A percentile compares a stretch with the other conserved stretches of the same genome.
Evolutionary conservation across 2,329 filamentous ascomycete genomes (phyloP).

Genomic region (Gaeumannomyces tritici): DNA sequence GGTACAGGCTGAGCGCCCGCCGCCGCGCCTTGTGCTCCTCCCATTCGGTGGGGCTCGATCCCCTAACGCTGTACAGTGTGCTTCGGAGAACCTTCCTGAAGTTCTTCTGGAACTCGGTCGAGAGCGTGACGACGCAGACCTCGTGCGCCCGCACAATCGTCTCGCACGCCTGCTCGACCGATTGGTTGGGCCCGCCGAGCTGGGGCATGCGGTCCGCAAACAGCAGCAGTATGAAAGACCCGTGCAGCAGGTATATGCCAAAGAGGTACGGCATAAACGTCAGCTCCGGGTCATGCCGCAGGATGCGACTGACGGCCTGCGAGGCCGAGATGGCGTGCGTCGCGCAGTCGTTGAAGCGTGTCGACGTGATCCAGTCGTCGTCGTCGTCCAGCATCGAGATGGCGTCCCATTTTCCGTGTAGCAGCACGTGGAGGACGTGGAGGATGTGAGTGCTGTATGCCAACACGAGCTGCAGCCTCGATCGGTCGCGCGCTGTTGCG

Average conservation of each 20-base stretch:
- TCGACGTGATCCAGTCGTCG: constrained; percentile 37
- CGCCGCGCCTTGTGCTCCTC: constrained; percentile 34
- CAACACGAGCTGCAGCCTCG: constrained; percentile 28
- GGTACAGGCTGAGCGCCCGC: constrained; percentile 41
- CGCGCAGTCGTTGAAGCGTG: constrained; percentile 33
- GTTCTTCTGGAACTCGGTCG: constrained; percentile 42
- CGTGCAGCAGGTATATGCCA: constrained; percentile 40
- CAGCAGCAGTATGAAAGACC: constrained; percentile 37
- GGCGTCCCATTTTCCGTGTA: constrained; percentile 39
- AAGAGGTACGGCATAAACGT: constrained; percentile 43
- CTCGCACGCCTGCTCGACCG: constrained; percentile 37
- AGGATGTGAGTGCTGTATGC: constrained; percentile 37
- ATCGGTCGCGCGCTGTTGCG: constrained; percentile 13
- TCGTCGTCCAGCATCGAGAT: constrained; percentile 38
- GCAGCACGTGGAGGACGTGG: constrained; percentile 35
- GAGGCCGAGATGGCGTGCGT: constrained; percentile 36
- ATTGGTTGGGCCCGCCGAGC: constrained; percentile 29
- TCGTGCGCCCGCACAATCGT: constrained; percentile 40
- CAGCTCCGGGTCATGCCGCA: constrained; percentile 37
- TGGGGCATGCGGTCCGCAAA: constrained; percentile 40
- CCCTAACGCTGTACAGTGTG: constrained; percentile 35
- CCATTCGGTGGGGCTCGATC: constrained; percentile 25
- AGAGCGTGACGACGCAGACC: constrained; percentile 38
- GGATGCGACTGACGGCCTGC: constrained; percentile 32
- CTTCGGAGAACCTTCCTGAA: constrained; percentile 43